Percentiles rank a stretch among this genome's conserved stretches.
These are phyloP conservation scores for Linum usitatissimum DNA, from an alignment of 345 rosid species.

Conservation along the genomic window DNA sequence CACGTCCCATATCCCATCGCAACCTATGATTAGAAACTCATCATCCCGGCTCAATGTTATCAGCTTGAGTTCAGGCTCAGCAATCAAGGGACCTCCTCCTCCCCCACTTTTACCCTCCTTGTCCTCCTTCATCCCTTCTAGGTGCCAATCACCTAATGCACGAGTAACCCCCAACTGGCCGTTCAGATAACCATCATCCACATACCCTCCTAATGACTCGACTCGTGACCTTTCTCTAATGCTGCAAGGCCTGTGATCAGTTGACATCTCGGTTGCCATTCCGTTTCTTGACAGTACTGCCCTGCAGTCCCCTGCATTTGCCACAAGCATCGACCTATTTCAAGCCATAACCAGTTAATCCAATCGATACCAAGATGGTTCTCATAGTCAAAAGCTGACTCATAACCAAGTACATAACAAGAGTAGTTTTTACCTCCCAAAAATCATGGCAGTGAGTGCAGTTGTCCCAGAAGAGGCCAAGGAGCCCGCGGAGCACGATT, in stretches of 20 bases:
- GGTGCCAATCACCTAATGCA: slow-evolving; percentile 74
- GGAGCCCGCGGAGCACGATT: slow-evolving; percentile 40
- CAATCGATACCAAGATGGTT: no score
- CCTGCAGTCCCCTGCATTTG: slow-evolving; percentile 91
- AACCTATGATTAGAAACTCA: slow-evolving; percentile 67
- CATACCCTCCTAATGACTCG: slow-evolving; percentile 53
- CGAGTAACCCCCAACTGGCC: slow-evolving; percentile 66
- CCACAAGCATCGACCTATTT: slow-evolving; percentile 60
- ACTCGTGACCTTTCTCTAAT: slow-evolving; percentile 42
- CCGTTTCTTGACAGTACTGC: slow-evolving; percentile 68
- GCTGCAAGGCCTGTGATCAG: slow-evolving; percentile 65
- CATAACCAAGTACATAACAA: not conserved
- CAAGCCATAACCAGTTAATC: slow-evolving; percentile 6
- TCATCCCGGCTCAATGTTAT: slow-evolving; percentile 51
- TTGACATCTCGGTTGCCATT: slow-evolving; percentile 54
- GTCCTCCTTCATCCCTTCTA: slow-evolving; percentile 50
- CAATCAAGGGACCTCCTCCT: slow-evolving; percentile 44
- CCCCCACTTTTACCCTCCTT: slow-evolving; percentile 18
- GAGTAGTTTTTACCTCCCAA: slow-evolving; percentile 44
- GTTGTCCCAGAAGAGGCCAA: slow-evolving; percentile 71
- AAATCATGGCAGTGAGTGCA: slow-evolving; percentile 70
- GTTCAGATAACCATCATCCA: slow-evolving; percentile 61
- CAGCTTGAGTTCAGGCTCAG: slow-evolving; percentile 69
- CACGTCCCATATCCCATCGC: slow-evolving; percentile 86
- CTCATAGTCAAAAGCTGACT: not conserved